Percentiles rank a stretch among this genome's conserved stretches.
Conservation (phyloP, 306 rosid genomes). For the Canavalia ensiformis region DNA sequence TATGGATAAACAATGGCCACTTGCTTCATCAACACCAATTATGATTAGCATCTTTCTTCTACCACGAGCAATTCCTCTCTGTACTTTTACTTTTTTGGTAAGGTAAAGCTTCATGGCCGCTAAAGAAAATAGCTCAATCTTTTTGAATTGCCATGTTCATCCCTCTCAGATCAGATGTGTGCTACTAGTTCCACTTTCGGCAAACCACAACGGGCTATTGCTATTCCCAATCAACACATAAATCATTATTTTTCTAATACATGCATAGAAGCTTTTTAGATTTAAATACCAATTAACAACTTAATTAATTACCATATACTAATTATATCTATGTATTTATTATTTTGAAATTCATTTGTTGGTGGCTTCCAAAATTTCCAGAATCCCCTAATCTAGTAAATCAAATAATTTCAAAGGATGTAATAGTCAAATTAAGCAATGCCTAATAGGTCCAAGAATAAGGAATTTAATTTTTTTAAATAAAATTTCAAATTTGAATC, state of each 20-base stretch:
- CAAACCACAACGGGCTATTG: constrained; percentile 33
- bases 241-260: background rate
- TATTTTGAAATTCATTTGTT: too few species aligned
- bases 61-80: constrained; percentile 2
- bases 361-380: too few species aligned
- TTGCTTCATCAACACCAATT: constrained; percentile 43
- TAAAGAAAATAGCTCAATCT: background rate
- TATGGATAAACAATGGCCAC: constrained; percentile 49
- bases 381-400: too few species aligned
- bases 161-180: constrained; percentile 15
- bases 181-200: constrained; percentile 50
- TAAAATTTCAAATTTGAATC: too few species aligned
- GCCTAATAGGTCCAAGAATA: too few species aligned
- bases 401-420: too few species aligned
- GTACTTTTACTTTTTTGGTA: background rate
- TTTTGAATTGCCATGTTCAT: constrained; percentile 13
- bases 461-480: too few species aligned
- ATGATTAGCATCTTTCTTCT: constrained; percentile 59
- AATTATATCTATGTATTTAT: too few species aligned
- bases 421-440: too few species aligned
- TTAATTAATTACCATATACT: too few species aligned
- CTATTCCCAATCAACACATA: background rate
- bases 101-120: background rate
- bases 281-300: background rate
- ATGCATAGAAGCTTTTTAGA: background rate